Base-by-base conservation (phyloP, 1,284 basidiomycete genomes). In the Baeospora myosura region DNA sequence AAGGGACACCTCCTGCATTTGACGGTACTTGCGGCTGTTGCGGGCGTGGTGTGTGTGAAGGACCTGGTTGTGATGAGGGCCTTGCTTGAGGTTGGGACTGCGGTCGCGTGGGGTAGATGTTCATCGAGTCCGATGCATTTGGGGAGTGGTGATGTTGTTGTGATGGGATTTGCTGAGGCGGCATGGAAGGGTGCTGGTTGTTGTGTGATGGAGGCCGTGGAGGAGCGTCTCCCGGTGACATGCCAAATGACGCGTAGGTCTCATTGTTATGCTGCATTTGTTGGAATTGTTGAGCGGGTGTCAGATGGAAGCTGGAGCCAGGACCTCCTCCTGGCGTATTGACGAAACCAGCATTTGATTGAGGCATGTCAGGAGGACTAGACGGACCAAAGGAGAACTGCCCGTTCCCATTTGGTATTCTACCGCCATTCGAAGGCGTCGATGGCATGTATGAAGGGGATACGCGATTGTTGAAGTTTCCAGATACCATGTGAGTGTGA, bases 231-330 rank as follows among this genome's bases (percentile, higher is more conserved):
- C 58, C 51, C 5, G 63, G 63, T 17, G 57, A 60, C 45, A 65
- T 59, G 42, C 58, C 60, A 41, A 66, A 69, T 43, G 61, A 57
- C 41, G 51, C 23, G 32, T 50, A 38, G 43, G 62, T 66, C 33
- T 49, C 49, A 30, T 60, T 60, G 23, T 57, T 54, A 41, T 60
- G 59, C 40, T 66, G 68, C 67, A 78, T 74, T 42, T 68, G 61
- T 38, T 71, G 69, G 44, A 71, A 66, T 38, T 72, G 69, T 51
- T 82, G 79, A 5, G 78, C 75, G 5, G 80, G 77, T 2, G 79
- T 81, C 16, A 66, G 52, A 12, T 68, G 68, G 44, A 78, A 74
- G 8, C 59, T 52, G 5, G 62, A 29, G 18, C 70, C 68, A 38
- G 61, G 51, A 16, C 60, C 53, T 10, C 56, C 53, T 14, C 53